A percentile compares a stretch with the other conserved stretches of the same genome.
phyloP scores from a whole-genome alignment of 129 eudicot genomes.

The Centella asiatica region DNA sequence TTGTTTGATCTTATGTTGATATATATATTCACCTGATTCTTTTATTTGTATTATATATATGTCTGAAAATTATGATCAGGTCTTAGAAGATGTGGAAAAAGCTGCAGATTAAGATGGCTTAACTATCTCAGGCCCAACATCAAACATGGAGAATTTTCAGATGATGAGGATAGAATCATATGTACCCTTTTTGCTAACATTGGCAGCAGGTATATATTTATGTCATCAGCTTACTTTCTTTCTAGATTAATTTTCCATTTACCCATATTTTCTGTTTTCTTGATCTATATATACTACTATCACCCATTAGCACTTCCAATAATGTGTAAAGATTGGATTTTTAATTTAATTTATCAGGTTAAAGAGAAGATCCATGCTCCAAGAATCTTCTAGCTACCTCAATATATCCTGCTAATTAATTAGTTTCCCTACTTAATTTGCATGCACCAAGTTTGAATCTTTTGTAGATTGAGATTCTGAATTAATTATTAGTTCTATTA shows the following conservation, averaged over 20 bases:
- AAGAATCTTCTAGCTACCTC: too few relatives aligned
- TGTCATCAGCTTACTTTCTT: background rate
- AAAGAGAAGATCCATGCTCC: too few relatives aligned
- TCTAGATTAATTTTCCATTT: background rate
- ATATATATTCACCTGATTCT: background rate
- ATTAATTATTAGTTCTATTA: too few relatives aligned
- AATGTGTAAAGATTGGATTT: too few relatives aligned
- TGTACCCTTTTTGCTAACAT: slow-evolving; percentile 76
- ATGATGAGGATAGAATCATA: slow-evolving; percentile 80
- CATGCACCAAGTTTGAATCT: too few relatives aligned
- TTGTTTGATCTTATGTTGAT: background rate
- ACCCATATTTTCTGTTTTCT: slow-evolving; percentile 1
- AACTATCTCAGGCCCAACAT: slow-evolving; percentile 89
- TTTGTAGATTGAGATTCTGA: too few relatives aligned
- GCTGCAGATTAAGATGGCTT: slow-evolving; percentile 85
- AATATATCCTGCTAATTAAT: too few relatives aligned
- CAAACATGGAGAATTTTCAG: slow-evolving; percentile 91
- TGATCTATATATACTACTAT: background rate
- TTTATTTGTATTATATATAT: background rate
- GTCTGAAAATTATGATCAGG: slow-evolving; percentile 26
- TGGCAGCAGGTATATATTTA: slow-evolving; percentile 72
- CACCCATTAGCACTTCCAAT: slow-evolving; percentile 1
- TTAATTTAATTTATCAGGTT: too few relatives aligned
- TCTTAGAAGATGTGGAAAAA: slow-evolving; percentile 65
- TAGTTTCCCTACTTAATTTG: too few relatives aligned